These are phyloP conservation scores for Dendrobium officinale DNA, from an alignment of 106 monocot species.

Conservation along the genomic window DNA sequence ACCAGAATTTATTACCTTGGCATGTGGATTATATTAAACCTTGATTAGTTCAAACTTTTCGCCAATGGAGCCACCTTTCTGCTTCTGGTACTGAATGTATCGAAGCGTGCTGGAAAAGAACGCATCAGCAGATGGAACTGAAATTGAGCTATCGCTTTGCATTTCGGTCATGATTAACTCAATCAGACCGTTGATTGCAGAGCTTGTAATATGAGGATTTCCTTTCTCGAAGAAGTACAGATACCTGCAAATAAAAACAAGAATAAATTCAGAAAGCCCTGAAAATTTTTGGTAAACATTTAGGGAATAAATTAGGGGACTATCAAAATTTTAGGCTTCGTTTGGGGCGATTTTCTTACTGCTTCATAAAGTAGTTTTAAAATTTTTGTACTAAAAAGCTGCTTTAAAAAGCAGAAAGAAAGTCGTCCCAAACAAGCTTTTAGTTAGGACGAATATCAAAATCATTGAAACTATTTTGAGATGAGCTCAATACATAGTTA, in stretches of 20 bases:
- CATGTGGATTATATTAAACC: conserved; percentile 8
- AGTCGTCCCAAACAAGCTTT: no score
- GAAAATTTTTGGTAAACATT: no score
- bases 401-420: no score
- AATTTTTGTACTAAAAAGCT: no score
- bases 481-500: no score
- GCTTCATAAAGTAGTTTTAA: no score
- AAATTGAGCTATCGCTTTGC: conserved; percentile 55
- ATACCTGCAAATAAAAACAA: conserved; percentile 49
- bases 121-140: conserved; percentile 55
- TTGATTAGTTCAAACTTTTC: conserved; percentile 88
- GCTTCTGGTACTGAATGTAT: conserved; percentile 92
- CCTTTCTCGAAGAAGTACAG: conserved; percentile 97
- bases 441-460: no score
- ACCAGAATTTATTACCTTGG: not conserved
- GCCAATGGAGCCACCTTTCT: conserved; percentile 82
- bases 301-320: no score
- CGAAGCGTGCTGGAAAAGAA: conserved; percentile 83
- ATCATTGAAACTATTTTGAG: no score
- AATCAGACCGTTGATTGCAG: conserved; percentile 69
- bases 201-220: conserved; percentile 74
- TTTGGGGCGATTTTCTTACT: no score
- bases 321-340: no score
- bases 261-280: not conserved
- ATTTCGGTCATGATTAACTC: conserved; percentile 83